Conservation (phyloP, 148 eudicot genomes). For the Cornus controversa region DNA sequence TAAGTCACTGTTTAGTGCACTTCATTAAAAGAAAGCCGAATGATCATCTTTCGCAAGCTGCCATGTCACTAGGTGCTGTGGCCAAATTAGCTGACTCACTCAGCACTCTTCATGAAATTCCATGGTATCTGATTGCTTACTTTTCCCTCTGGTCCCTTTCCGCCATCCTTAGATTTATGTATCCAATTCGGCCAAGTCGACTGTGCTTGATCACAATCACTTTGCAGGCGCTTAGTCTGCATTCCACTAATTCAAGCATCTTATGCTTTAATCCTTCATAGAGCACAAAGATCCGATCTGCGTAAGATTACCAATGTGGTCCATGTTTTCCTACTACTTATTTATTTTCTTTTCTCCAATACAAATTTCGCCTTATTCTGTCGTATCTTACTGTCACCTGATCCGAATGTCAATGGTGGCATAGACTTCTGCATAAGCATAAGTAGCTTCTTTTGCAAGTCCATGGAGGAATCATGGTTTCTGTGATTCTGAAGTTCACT, state of each 20-base stretch:
- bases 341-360: neutral
- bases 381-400: neutral
- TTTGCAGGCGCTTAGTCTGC: conserved; percentile 40
- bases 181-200: conserved; percentile 49
- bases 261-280: conserved; percentile 19
- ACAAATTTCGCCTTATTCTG: neutral
- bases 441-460: conserved; percentile 10
- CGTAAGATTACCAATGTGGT: neutral
- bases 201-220: conserved; percentile 39
- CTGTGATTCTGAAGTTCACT: neutral
- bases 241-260: conserved; percentile 44
- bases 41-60: conserved; percentile 3
- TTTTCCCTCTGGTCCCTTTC: conserved; percentile 20
- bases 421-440: conserved; percentile 2
- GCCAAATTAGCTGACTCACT: conserved; percentile 43
- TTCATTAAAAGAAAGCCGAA: conserved; percentile 27
- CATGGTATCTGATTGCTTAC: conserved; percentile 31
- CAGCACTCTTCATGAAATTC: conserved; percentile 16
- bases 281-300: conserved; percentile 11
- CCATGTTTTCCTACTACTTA: neutral
- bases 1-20: conserved; percentile 4
- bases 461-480: conserved; percentile 1
- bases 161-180: conserved; percentile 22
- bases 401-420: conserved; percentile 5
- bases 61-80: conserved; percentile 35